These are phyloP conservation scores for Malassezia furfur DNA, from an alignment of 1,284 basidiomycete species.

Conservation along the genomic window DNA sequence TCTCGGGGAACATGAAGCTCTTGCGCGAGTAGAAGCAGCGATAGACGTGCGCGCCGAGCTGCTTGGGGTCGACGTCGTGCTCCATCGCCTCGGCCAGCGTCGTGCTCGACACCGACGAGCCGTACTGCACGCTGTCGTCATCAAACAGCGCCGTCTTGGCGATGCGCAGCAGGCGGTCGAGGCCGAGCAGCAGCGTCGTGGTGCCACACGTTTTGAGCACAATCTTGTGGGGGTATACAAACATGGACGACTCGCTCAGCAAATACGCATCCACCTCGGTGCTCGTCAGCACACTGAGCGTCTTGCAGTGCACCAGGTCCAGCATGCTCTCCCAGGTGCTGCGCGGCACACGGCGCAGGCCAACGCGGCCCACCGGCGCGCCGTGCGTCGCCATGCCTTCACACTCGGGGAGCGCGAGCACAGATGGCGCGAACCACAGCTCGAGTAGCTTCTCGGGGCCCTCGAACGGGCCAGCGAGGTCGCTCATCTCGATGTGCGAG, in stretches of 20 bases:
- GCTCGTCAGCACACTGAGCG: conserved; percentile 79
- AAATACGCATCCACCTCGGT: conserved; percentile 87
- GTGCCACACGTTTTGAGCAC: conserved; percentile 99
- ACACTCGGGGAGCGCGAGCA: conserved; percentile 50
- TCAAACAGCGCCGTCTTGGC: conserved; percentile 75
- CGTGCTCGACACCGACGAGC: conserved; percentile 49
- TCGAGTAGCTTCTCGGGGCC: conserved; percentile 90
- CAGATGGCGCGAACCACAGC: conserved; percentile 76
- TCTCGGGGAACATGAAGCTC: conserved; percentile 98
- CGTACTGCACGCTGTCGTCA: conserved; percentile 35
- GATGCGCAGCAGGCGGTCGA: conserved; percentile 52
- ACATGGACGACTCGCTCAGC: conserved; percentile 93
- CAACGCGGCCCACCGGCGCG: conserved; percentile 47
- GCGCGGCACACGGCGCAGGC: conserved; percentile 68
- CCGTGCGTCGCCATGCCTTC: conserved; percentile 23
- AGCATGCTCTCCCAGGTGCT: conserved; percentile 93
- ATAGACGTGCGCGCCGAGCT: conserved; percentile 32
- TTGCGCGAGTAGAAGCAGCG: conserved; percentile 85
- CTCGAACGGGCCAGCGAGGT: conserved; percentile 41
- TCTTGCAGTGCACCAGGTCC: conserved; percentile 91
- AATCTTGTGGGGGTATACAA: conserved; percentile 87
- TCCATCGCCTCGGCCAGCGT: conserved; percentile 12
- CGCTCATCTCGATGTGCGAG: conserved; percentile 8
- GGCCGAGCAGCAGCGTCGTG: conserved; percentile 85
- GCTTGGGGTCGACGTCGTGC: conserved; percentile 6